These are phyloP conservation scores for Thuja plicata DNA, from an alignment of 83 land plant genomes.

Conservation along the genomic window DNA sequence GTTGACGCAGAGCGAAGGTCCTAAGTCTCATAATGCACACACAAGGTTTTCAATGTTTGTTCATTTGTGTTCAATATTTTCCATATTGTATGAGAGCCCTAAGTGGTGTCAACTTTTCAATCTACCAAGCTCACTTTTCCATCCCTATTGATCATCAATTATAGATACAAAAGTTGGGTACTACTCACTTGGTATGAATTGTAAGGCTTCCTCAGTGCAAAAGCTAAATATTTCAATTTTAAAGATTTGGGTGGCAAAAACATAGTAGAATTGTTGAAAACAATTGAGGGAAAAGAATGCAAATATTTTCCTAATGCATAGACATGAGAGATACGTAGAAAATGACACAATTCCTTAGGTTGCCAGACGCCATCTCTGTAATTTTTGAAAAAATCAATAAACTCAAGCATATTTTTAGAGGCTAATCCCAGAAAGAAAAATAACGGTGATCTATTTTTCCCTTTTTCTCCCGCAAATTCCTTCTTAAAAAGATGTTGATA, in stretches of 20 bases:
- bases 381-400: not conserved
- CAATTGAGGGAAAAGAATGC: not conserved
- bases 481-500: not conserved
- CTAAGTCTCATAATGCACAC: no score
- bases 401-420: no score
- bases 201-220: not conserved
- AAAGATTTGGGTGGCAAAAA: not conserved
- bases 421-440: not conserved
- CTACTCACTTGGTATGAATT: not conserved
- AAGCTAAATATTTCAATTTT: not conserved
- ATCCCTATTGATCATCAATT: not conserved
- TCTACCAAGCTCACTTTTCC: no score
- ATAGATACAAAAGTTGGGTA: not conserved
- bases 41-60: no score
- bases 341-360: not conserved
- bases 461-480: not conserved
- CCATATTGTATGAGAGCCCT: no score
- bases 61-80: no score
- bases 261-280: not conserved
- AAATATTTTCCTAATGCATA: not conserved
- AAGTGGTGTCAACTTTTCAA: no score
- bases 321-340: not conserved
- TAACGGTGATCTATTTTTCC: not conserved
- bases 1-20: no score
- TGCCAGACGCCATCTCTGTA: not conserved